A percentile compares a stretch with the other conserved stretches of the same genome.
phyloP scores from a whole-genome alignment of 208 protist species.

The Trypanosoma cruzi region DNA sequence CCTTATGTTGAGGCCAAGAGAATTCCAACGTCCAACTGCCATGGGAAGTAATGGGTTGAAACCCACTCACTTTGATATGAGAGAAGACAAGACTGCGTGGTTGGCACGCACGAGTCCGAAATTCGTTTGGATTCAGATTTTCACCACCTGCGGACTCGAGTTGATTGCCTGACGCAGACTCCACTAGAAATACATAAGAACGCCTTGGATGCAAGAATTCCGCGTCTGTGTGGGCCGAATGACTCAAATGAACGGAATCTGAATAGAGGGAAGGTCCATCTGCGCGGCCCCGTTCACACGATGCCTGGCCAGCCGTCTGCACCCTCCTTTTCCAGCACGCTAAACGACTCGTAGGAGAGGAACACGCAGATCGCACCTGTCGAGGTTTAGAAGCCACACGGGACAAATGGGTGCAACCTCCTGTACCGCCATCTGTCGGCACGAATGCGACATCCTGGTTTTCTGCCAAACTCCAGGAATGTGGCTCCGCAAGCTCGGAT shows the following conservation, averaged over 20 bases:
- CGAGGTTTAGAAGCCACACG: not conserved
- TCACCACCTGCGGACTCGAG: not conserved
- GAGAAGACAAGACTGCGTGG: slow-evolving; percentile 31
- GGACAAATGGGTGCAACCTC: not conserved
- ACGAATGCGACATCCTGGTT: not conserved
- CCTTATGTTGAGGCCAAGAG: slow-evolving; percentile 14
- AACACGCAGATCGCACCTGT: slow-evolving; percentile 1
- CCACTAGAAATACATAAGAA: not conserved
- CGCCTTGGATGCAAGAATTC: not conserved
- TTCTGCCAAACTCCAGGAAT: not conserved
- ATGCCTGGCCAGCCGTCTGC: not conserved
- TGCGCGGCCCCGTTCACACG: not conserved
- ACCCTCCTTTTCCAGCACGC: not conserved
- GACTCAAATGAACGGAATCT: not conserved
- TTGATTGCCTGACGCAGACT: not conserved
- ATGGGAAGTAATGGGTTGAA: slow-evolving; percentile 16
- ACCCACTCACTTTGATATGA: slow-evolving; percentile 24
- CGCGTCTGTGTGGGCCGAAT: not conserved
- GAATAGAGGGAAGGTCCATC: not conserved
- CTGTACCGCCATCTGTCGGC: not conserved
- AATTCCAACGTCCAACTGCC: slow-evolving; percentile 28
- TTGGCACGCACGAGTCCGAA: slow-evolving; percentile 14
- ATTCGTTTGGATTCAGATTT: not conserved
- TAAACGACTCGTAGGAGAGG: not conserved
- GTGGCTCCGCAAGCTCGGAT: not conserved